Percentiles rank a stretch among this genome's conserved stretches.
phyloP scores from a whole-genome alignment of 176 grass and related monocot species.

The Oryza rufipogon region DNA sequence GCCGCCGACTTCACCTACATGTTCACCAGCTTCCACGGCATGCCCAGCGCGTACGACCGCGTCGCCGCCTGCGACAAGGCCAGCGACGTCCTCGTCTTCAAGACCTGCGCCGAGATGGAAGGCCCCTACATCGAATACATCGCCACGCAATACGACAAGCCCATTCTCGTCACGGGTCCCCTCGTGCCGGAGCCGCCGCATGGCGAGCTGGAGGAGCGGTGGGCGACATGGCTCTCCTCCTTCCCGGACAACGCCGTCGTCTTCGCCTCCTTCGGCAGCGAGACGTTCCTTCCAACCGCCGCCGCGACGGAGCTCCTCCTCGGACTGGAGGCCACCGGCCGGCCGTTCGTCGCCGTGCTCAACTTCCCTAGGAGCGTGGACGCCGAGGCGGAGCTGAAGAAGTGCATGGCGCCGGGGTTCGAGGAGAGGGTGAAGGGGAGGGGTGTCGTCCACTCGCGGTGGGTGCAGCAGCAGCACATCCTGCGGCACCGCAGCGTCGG shows the following conservation, averaged over 20 bases:
- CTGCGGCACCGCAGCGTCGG: slow-evolving; percentile 54
- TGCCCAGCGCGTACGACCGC: slow-evolving; percentile 35
- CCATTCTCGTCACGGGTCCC: slow-evolving; percentile 35
- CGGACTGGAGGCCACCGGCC: slow-evolving; percentile 46
- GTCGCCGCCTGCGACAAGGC: not conserved
- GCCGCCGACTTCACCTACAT: slow-evolving; percentile 44
- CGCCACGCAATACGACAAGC: slow-evolving; percentile 21
- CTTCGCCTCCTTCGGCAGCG: slow-evolving; percentile 62
- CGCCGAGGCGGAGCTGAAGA: not conserved
- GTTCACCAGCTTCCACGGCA: slow-evolving; percentile 33
- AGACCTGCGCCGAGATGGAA: slow-evolving; percentile 56
- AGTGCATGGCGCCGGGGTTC: slow-evolving; percentile 19
- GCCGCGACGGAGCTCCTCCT: slow-evolving; percentile 50
- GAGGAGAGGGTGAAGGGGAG: slow-evolving; percentile 40
- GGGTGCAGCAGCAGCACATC: slow-evolving; percentile 65
- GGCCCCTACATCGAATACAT: slow-evolving; percentile 41
- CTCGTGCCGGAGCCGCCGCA: slow-evolving; percentile 43
- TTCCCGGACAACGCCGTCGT: slow-evolving; percentile 50
- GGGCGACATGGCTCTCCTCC: slow-evolving; percentile 44
- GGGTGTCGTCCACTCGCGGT: slow-evolving; percentile 38
- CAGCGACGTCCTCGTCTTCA: slow-evolving; percentile 32
- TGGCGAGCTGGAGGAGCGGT: slow-evolving; percentile 39
- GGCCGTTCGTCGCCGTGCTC: slow-evolving; percentile 52
- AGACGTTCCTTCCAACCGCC: slow-evolving; percentile 41
- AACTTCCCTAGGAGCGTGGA: slow-evolving; percentile 32